These are phyloP conservation scores for Euphorbia corollata DNA, from an alignment of 441 rosid species.

Conservation along the genomic window DNA sequence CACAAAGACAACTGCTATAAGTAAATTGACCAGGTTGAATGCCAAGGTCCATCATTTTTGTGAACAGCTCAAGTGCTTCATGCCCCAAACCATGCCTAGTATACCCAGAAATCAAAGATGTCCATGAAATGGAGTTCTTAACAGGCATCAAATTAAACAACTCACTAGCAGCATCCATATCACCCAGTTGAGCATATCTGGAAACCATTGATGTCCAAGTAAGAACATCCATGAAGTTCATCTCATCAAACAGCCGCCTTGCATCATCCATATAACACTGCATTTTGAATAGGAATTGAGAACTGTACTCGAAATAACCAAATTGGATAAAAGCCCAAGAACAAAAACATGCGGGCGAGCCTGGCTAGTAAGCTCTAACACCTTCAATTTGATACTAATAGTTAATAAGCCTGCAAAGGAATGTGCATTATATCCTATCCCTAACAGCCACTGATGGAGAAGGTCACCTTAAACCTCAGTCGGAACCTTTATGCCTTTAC, in stretches of 20 bases:
- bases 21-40: slow-evolving; percentile 57
- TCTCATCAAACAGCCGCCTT: slow-evolving; percentile 49
- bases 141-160: slow-evolving; percentile 43
- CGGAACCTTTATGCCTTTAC: slow-evolving; percentile 54
- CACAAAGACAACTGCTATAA: slow-evolving; percentile 52
- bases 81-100: slow-evolving; percentile 36
- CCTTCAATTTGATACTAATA: slow-evolving; percentile 48
- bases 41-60: slow-evolving; percentile 33
- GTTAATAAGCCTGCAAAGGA: slow-evolving; percentile 62
- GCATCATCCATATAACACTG: slow-evolving; percentile 32
- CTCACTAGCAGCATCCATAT: slow-evolving; percentile 37
- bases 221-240: slow-evolving; percentile 31
- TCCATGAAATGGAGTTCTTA: slow-evolving; percentile 52
- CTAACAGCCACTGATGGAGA: slow-evolving; percentile 32
- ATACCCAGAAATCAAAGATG: slow-evolving; percentile 50
- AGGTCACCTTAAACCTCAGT: slow-evolving; percentile 37
- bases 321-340: slow-evolving; percentile 48
- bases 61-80: slow-evolving; percentile 42
- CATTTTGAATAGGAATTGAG: slow-evolving; percentile 67
- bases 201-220: slow-evolving; percentile 62
- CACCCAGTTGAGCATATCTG: slow-evolving; percentile 42
- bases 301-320: slow-evolving; percentile 46
- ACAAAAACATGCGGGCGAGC: slow-evolving; percentile 75
- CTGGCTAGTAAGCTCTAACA: slow-evolving; percentile 43
- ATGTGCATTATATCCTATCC: slow-evolving; percentile 50